Conservation (phyloP, 352 stramenopile species). For the Saprolegnia parasitica region DNA sequence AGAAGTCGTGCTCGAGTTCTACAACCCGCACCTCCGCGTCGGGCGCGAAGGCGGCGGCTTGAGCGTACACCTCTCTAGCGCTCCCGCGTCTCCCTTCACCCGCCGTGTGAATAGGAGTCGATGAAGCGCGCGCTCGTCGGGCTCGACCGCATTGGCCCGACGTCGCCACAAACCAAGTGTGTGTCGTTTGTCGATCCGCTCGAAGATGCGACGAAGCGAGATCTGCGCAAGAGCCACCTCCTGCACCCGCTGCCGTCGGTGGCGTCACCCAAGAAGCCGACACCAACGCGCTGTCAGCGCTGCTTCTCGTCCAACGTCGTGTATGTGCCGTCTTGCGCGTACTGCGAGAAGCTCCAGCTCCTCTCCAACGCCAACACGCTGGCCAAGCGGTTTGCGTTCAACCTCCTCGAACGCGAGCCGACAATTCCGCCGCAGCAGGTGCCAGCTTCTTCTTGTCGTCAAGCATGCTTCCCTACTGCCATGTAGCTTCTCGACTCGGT, state of each 20-base stretch:
- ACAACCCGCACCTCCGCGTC: slow-evolving; percentile 9
- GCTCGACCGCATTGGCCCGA: neutral
- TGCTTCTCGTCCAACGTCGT: slow-evolving; percentile 16
- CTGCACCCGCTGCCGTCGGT: neutral
- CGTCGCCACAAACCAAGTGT: neutral
- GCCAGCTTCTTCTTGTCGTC: neutral
- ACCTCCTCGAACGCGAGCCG: neutral
- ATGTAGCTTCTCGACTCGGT: slow-evolving; percentile 16
- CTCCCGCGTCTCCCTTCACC: too few species aligned
- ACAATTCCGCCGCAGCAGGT: neutral
- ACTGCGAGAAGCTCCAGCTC: slow-evolving; percentile 19
- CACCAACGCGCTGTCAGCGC: slow-evolving; percentile 4
- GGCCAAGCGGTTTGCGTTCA: slow-evolving; percentile 7
- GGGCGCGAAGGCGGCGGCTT: neutral
- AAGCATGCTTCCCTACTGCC: neutral
- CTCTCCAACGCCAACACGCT: neutral
- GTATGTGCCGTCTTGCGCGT: slow-evolving; percentile 15
- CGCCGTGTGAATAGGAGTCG: neutral
- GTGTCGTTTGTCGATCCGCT: slow-evolving; percentile 19
- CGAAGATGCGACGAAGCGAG: slow-evolving; percentile 2
- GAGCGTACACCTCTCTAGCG: neutral
- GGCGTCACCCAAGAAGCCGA: neutral
- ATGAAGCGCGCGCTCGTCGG: neutral
- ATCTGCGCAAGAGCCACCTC: slow-evolving; percentile 10
- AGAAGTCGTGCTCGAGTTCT: slow-evolving; percentile 22